Conservation (phyloP, 208 protist species). For the Leishmania braziliensis region DNA sequence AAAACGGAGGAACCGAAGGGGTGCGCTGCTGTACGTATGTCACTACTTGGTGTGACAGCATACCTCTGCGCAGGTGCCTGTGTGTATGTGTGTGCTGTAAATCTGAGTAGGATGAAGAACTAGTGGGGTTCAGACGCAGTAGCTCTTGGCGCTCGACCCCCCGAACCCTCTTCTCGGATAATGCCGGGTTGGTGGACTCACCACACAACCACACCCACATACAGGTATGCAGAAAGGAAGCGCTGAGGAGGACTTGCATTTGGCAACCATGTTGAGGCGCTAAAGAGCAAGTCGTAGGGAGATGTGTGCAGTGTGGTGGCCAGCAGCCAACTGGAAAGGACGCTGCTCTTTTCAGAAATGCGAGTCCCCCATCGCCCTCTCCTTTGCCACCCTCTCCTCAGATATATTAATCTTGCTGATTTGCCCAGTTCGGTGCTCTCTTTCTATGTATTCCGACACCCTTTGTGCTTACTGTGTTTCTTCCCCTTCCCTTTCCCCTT, state of each 20-base stretch:
- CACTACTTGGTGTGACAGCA: background rate
- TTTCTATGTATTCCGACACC: background rate
- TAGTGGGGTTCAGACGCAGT: background rate
- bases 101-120: background rate
- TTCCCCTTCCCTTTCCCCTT: background rate
- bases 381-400: background rate
- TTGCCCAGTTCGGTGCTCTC: background rate
- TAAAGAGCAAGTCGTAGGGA: background rate
- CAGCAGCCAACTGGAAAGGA: slow-evolving; percentile 1
- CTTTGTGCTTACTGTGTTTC: background rate
- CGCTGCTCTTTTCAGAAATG: background rate
- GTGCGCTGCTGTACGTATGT: background rate
- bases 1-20: background rate
- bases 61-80: background rate
- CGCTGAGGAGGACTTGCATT: background rate
- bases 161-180: background rate
- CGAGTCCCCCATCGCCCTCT: background rate
- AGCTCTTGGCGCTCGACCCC: background rate
- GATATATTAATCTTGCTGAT: background rate
- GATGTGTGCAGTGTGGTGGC: background rate
- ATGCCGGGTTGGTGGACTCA: background rate
- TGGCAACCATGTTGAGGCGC: background rate
- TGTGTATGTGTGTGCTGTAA: background rate
- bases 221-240: background rate
- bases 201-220: background rate